Percentiles rank a stretch among this genome's conserved stretches.
These are phyloP conservation scores for Quercus lobata DNA, from an alignment of 331 rosid genomes.

Conservation along the genomic window DNA sequence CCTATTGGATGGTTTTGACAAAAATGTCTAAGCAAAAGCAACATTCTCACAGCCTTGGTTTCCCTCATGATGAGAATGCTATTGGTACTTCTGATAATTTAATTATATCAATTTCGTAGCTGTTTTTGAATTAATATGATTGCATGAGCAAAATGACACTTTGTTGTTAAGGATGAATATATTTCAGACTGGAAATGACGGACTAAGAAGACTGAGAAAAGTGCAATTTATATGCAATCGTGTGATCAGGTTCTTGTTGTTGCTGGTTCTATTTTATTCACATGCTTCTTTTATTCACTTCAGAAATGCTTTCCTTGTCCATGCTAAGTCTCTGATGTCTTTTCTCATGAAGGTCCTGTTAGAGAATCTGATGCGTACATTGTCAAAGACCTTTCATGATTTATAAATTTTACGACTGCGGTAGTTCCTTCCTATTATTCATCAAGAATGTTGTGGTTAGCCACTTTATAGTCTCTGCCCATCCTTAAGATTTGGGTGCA, in stretches of 20 bases:
- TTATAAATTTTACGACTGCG: neutral
- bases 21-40: neutral
- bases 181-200: neutral
- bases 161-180: neutral
- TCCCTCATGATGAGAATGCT: neutral
- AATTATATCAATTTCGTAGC: neutral
- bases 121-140: neutral
- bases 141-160: neutral
- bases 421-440: no score
- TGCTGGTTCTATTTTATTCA: neutral
- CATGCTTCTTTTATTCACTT: neutral
- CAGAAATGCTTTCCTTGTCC: neutral
- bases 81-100: neutral
- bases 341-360: neutral
- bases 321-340: neutral
- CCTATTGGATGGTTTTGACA: constrained; percentile 6
- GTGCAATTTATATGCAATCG: neutral
- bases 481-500: neutral
- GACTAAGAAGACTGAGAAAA: neutral
- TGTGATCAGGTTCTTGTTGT: neutral
- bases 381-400: neutral
- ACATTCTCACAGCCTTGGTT: neutral
- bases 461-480: neutral
- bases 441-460: no score
- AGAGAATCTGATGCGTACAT: neutral